phyloP scores from a whole-genome alignment of 2,329 filamentous ascomycete genomes.

The Pseudohalonectria lignicola region DNA sequence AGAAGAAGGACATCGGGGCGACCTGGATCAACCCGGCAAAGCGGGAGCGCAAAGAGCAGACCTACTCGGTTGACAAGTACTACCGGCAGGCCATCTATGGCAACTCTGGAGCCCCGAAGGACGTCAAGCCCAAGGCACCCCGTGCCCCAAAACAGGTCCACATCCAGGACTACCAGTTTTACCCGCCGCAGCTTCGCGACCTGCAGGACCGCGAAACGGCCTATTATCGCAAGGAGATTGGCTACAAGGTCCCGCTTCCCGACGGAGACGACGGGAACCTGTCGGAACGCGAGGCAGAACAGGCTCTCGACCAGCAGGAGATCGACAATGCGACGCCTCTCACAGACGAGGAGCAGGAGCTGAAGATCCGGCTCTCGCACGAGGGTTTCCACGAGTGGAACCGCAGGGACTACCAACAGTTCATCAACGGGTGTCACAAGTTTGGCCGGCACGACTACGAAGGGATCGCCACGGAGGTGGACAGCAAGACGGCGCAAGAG shows the following conservation, averaged over 20 bases:
- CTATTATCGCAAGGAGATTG: slow-evolving; percentile 90
- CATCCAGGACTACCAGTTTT: slow-evolving; percentile 97
- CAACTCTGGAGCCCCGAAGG: slow-evolving; percentile 61
- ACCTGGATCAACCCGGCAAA: slow-evolving; percentile 98
- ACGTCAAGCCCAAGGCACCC: slow-evolving; percentile 93
- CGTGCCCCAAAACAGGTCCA: slow-evolving; percentile 84
- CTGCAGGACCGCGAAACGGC: slow-evolving; percentile 95
- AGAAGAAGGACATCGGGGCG: slow-evolving; percentile 79
- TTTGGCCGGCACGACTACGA: slow-evolving; percentile 82
- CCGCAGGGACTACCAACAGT: slow-evolving; percentile 94
- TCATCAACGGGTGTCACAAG: slow-evolving; percentile 89
- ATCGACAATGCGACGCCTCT: slow-evolving; percentile 86
- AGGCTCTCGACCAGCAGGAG: slow-evolving; percentile 76
- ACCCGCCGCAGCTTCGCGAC: slow-evolving; percentile 71
- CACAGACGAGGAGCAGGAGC: slow-evolving; percentile 78
- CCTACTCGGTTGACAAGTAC: slow-evolving; percentile 98
- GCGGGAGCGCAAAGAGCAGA: slow-evolving; percentile 95
- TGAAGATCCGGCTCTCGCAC: slow-evolving; percentile 71
- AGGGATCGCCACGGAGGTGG: slow-evolving; percentile 78
- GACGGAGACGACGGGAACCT: slow-evolving; percentile 80
- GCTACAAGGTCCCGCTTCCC: slow-evolving; percentile 82
- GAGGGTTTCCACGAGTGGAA: slow-evolving; percentile 94
- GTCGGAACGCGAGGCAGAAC: slow-evolving; percentile 76
- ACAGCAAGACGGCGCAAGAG: slow-evolving; percentile 77
- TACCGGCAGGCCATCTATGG: slow-evolving; percentile 81